A percentile compares a stretch with the other conserved stretches of the same genome.
Conservation (phyloP, 345 rosid genomes). For the Citropsis articulata region DNA sequence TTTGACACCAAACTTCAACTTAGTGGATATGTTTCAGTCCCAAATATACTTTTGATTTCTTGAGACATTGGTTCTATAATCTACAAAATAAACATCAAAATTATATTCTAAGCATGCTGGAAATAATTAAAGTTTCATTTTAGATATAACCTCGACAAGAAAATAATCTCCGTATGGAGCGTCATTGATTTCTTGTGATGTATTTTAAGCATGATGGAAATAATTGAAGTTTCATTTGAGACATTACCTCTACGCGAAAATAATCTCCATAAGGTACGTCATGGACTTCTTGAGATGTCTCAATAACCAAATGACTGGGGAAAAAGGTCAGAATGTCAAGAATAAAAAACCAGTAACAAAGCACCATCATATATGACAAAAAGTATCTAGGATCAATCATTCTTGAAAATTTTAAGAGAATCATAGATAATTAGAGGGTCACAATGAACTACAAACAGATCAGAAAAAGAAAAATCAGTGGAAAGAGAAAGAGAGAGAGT, state of each 20-base stretch:
- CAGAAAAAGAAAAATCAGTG: background rate
- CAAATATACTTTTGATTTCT: background rate
- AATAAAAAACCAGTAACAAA: slow-evolving; percentile 1
- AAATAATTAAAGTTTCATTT: background rate
- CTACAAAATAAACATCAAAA: slow-evolving; percentile 4
- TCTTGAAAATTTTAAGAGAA: background rate
- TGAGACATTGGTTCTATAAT: background rate
- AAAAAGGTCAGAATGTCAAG: slow-evolving; percentile 22
- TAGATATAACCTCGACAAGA: slow-evolving; percentile 68
- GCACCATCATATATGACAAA: background rate
- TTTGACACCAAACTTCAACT: background rate
- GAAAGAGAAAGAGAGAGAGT: background rate
- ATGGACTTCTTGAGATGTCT: slow-evolving; percentile 79
- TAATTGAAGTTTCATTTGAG: background rate
- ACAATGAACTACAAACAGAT: background rate
- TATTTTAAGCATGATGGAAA: slow-evolving; percentile 1
- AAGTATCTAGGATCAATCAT: background rate
- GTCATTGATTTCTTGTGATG: slow-evolving; percentile 77
- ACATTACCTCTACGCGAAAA: slow-evolving; percentile 83
- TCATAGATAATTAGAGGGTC: background rate
- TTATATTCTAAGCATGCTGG: background rate
- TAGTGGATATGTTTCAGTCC: slow-evolving; percentile 3
- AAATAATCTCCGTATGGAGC: slow-evolving; percentile 91
- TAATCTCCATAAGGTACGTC: slow-evolving; percentile 92
- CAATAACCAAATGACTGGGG: slow-evolving; percentile 72